phyloP scores from a whole-genome alignment of 202 grass and related monocot species.

The Musa balbisiana region DNA sequence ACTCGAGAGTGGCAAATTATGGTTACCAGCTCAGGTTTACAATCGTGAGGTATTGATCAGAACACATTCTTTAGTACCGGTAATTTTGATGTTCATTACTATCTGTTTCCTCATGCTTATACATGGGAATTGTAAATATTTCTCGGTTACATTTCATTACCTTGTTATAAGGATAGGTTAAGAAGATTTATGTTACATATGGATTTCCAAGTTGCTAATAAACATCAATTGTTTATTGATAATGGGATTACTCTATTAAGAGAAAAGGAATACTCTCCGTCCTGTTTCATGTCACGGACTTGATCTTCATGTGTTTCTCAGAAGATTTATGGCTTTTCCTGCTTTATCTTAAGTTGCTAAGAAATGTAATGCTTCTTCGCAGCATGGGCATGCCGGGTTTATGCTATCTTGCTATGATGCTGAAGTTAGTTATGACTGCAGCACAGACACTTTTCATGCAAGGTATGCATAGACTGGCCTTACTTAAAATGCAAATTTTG shows the following conservation, averaged over 20 bases:
- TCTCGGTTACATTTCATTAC: too few relatives aligned
- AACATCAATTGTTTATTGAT: background rate
- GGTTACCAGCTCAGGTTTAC: slow-evolving; percentile 32
- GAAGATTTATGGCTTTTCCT: background rate
- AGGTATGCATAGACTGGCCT: slow-evolving; percentile 3
- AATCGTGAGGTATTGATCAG: slow-evolving; percentile 22
- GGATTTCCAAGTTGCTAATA: background rate
- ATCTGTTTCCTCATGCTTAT: too few relatives aligned
- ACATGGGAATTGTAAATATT: too few relatives aligned
- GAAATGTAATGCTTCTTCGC: background rate
- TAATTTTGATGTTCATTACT: too few relatives aligned
- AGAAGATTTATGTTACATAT: too few relatives aligned
- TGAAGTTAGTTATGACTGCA: slow-evolving; percentile 16
- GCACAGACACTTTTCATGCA: slow-evolving; percentile 23
- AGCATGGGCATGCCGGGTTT: slow-evolving; percentile 24
- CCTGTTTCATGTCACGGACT: background rate
- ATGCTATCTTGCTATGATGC: slow-evolving; percentile 28
- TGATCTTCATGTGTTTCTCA: too few relatives aligned
- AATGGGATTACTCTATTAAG: background rate
- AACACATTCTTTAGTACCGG: background rate
- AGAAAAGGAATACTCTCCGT: background rate
- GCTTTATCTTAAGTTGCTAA: background rate
- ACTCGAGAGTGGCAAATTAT: slow-evolving; percentile 13
- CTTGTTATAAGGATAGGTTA: too few relatives aligned
- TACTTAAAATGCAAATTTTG: background rate